Percentiles rank a stretch among this genome's conserved stretches.
Evolutionary conservation across 108 stramenopile species (phyloP).

Genomic region (Conticribra guillardii): DNA sequence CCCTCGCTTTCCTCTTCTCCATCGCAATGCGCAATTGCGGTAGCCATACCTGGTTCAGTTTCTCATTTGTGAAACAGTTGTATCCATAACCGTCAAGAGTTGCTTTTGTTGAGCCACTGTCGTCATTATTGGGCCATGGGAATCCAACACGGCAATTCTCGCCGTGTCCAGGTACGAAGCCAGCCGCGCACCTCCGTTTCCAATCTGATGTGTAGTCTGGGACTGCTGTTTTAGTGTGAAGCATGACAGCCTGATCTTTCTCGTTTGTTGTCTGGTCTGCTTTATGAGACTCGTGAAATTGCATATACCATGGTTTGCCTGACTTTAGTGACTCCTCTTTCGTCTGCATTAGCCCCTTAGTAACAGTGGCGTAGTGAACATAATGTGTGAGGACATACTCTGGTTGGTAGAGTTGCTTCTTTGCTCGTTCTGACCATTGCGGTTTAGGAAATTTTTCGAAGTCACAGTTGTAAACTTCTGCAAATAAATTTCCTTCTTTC

Average conservation of each 20-base stretch:
- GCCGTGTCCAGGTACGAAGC: slow-evolving; percentile 40
- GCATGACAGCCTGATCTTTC: slow-evolving; percentile 74
- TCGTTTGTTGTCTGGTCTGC: slow-evolving; percentile 56
- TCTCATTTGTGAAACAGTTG: slow-evolving; percentile 69
- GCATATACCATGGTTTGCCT: slow-evolving; percentile 27
- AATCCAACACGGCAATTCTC: slow-evolving; percentile 58
- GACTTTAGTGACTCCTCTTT: slow-evolving; percentile 34
- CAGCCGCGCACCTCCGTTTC: slow-evolving; percentile 46
- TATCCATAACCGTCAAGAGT: slow-evolving; percentile 58
- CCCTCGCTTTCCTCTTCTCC: slow-evolving; percentile 24
- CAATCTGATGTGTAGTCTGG: slow-evolving; percentile 48
- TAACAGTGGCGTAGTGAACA: slow-evolving; percentile 85
- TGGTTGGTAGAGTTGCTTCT: slow-evolving; percentile 84
- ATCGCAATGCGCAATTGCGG: slow-evolving; percentile 56
- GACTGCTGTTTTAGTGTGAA: slow-evolving; percentile 74
- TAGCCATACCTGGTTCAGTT: slow-evolving; percentile 51
- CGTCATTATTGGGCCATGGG: slow-evolving; percentile 54
- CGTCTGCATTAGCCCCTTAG: slow-evolving; percentile 45
- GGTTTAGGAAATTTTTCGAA: slow-evolving; percentile 65
- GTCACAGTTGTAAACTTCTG: slow-evolving; percentile 79
- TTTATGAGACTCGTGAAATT: slow-evolving; percentile 22
- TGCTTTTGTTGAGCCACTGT: slow-evolving; percentile 17
- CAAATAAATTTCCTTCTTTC: slow-evolving; percentile 53
- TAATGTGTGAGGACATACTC: slow-evolving; percentile 75
- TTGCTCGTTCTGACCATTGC: slow-evolving; percentile 62